phyloP scores from a whole-genome alignment of 2,329 filamentous ascomycete species.

The Exophiala aquamarina region DNA sequence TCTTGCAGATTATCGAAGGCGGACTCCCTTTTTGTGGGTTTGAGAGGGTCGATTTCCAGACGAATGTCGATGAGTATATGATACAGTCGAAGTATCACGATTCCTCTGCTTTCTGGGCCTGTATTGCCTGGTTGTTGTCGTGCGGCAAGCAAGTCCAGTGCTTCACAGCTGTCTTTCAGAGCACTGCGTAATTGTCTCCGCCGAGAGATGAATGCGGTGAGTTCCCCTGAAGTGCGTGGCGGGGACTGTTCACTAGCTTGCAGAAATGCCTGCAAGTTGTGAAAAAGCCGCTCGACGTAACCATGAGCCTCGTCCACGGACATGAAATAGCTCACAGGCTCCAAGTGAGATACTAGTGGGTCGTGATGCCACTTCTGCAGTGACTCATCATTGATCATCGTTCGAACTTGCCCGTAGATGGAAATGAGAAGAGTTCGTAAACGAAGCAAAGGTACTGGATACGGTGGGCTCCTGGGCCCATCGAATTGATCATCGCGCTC shows the following conservation, averaged over 20 bases:
- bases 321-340: slow-evolving; percentile 1
- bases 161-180: slow-evolving; percentile 3
- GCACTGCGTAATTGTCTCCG: slow-evolving; percentile 1
- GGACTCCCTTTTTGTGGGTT: slow-evolving; percentile 5
- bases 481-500: neutral
- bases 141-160: slow-evolving; percentile 8
- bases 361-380: slow-evolving; percentile 4
- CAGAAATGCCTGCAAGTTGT: slow-evolving; percentile 12
- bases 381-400: slow-evolving; percentile 17
- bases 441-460: slow-evolving; percentile 6
- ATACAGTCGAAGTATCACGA: slow-evolving; percentile 11
- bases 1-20: slow-evolving; percentile 9
- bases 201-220: slow-evolving; percentile 1
- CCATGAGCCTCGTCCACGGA: slow-evolving; percentile 9
- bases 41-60: slow-evolving; percentile 6
- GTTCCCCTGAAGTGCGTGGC: slow-evolving; percentile 8
- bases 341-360: slow-evolving; percentile 4
- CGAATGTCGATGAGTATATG: slow-evolving; percentile 11
- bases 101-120: neutral
- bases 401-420: slow-evolving; percentile 14
- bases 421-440: slow-evolving; percentile 9
- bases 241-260: slow-evolving; percentile 7
- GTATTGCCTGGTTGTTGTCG: neutral
- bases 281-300: slow-evolving; percentile 13
- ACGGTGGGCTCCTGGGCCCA: neutral